Evolutionary conservation across 176 grass and related monocot genomes (phyloP).

Genomic region (Lolium perenne): DNA sequence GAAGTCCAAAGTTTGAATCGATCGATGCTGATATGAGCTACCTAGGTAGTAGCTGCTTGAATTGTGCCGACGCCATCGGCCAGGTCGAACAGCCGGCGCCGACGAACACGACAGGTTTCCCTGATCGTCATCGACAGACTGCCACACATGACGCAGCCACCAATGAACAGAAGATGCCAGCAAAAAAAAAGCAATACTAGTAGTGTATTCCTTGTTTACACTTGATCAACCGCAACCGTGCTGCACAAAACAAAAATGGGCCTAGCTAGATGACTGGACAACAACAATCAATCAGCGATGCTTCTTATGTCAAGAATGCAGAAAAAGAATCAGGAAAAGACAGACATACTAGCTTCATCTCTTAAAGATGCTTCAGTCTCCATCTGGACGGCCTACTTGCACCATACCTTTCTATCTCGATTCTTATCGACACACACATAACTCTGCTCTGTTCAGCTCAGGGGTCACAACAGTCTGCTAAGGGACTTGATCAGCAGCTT

Average conservation of each 20-base stretch:
- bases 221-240: constrained; percentile 20
- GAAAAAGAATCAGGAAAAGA: constrained; percentile 1
- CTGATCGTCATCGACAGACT: background rate
- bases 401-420: background rate
- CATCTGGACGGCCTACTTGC: constrained; percentile 33
- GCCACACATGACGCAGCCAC: background rate
- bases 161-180: background rate
- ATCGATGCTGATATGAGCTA: background rate
- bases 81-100: background rate
- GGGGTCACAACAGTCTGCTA: constrained; percentile 80
- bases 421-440: background rate
- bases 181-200: background rate
- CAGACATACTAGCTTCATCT: background rate
- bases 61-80: background rate
- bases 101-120: background rate
- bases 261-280: background rate
- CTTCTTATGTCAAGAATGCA: constrained; percentile 3
- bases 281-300: background rate
- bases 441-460: background rate
- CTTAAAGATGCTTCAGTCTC: constrained; percentile 14
- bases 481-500: constrained; percentile 96
- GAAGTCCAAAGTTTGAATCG: background rate
- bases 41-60: background rate
- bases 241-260: constrained; percentile 35
- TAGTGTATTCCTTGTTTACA: constrained; percentile 19